Conservation (phyloP, 257 asterid species). For the Lycium barbarum region DNA sequence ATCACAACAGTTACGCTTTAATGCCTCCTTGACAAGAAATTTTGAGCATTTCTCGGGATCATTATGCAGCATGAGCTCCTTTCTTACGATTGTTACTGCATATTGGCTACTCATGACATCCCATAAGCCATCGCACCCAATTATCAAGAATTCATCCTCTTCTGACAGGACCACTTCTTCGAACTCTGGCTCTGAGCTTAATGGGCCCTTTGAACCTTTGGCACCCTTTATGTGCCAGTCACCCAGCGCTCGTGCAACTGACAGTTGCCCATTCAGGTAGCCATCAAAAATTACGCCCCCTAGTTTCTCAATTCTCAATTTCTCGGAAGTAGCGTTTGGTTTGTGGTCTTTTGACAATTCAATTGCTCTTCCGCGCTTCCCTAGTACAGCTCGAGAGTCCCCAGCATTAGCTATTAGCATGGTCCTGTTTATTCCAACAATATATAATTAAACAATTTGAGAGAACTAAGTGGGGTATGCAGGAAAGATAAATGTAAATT, state of each 20-base stretch:
- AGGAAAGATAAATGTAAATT: background rate
- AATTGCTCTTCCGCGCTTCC: conserved; percentile 81
- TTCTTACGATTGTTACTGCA: conserved; percentile 80
- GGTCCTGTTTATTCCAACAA: conserved; percentile 50
- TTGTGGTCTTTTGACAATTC: conserved; percentile 87
- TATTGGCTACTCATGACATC: conserved; percentile 94
- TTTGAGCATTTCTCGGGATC: conserved; percentile 75
- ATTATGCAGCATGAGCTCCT: conserved; percentile 79
- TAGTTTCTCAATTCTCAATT: conserved; percentile 70
- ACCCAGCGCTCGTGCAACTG: conserved; percentile 88
- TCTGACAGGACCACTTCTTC: conserved; percentile 66
- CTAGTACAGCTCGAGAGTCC: conserved; percentile 88
- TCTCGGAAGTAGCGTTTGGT: conserved; percentile 77
- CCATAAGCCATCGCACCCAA: conserved; percentile 93
- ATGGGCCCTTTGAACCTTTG: conserved; percentile 66
- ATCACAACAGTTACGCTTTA: conserved; percentile 53
- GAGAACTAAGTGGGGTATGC: background rate
- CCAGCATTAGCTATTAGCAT: conserved; percentile 85
- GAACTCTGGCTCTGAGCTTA: conserved; percentile 83
- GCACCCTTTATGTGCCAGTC: conserved; percentile 96
- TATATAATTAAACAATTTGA: no score
- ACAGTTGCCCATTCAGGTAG: conserved; percentile 86
- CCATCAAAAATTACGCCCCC: conserved; percentile 87
- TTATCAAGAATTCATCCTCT: conserved; percentile 86
- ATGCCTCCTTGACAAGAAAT: conserved; percentile 64